Percentiles rank a stretch among this genome's conserved stretches.
Conservation (phyloP, 2,329 filamentous ascomycete species). For the Fusarium sp. region DNA sequence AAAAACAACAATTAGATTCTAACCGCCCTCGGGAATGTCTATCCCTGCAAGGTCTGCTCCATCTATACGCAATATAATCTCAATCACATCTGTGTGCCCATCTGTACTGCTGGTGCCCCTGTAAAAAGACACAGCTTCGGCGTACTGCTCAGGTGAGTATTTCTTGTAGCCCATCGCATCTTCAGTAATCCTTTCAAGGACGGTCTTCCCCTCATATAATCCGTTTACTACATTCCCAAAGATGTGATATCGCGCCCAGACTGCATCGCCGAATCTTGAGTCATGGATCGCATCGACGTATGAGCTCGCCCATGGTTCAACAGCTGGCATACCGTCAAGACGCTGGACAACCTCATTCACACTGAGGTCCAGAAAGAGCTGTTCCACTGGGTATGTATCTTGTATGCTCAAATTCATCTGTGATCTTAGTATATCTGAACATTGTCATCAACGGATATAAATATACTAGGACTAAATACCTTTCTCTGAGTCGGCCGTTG, state of each 20-base stretch:
- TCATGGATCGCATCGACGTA: not conserved
- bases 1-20: not conserved
- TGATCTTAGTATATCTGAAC: not conserved
- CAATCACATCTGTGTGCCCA: not conserved
- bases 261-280: not conserved
- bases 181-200: not conserved
- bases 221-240: not conserved
- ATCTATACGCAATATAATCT: not conserved
- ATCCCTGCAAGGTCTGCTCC: not conserved
- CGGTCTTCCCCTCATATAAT: not conserved
- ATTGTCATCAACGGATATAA: no score
- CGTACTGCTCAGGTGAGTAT: not conserved
- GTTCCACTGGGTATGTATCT: not conserved
- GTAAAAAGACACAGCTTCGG: not conserved
- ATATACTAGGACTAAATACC: not conserved
- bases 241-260: conserved; percentile 11
- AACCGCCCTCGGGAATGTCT: accelerated
- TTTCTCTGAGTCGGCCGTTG: not conserved
- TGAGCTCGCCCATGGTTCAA: not conserved
- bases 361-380: not conserved
- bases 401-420: not conserved
- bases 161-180: conserved; percentile 5
- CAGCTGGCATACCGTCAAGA: not conserved
- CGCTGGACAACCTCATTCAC: not conserved
- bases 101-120: not conserved